These are phyloP conservation scores for Phytophthora fragariaefolia DNA, from an alignment of 352 stramenopile genomes.

Conservation along the genomic window DNA sequence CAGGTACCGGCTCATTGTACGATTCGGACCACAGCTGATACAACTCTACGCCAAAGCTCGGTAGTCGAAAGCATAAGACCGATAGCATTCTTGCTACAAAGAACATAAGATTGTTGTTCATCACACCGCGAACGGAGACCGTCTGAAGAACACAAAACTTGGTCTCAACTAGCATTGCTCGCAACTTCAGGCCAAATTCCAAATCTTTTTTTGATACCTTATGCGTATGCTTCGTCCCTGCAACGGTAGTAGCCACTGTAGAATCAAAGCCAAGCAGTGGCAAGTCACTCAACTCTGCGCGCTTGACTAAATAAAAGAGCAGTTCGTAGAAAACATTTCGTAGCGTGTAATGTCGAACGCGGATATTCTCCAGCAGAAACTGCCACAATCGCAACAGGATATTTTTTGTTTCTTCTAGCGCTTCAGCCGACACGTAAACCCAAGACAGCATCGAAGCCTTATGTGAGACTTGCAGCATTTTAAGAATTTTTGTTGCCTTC, in stretches of 20 bases:
- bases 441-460: conserved; percentile 91
- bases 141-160: conserved; percentile 91
- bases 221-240: conserved; percentile 75
- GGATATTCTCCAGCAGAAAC: conserved; percentile 91
- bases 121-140: conserved; percentile 86
- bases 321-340: conserved; percentile 91
- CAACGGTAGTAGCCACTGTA: conserved; percentile 59
- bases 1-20: conserved; percentile 77
- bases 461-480: conserved; percentile 91
- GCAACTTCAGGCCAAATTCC: conserved; percentile 86
- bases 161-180: conserved; percentile 89
- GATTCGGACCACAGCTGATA: conserved; percentile 90
- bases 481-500: conserved; percentile 90
- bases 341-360: conserved; percentile 89
- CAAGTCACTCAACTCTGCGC: conserved; percentile 85
- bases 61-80: conserved; percentile 85
- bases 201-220: conserved; percentile 85
- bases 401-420: conserved; percentile 87
- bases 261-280: conserved; percentile 87
- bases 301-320: conserved; percentile 90
- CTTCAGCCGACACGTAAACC: conserved; percentile 85
- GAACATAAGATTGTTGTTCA: conserved; percentile 94
- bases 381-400: conserved; percentile 88
- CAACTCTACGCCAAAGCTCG: conserved; percentile 87
- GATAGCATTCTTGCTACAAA: conserved; percentile 90